These are phyloP conservation scores for Porcisia deanei DNA, from an alignment of 208 protist genomes.

Conservation along the genomic window DNA sequence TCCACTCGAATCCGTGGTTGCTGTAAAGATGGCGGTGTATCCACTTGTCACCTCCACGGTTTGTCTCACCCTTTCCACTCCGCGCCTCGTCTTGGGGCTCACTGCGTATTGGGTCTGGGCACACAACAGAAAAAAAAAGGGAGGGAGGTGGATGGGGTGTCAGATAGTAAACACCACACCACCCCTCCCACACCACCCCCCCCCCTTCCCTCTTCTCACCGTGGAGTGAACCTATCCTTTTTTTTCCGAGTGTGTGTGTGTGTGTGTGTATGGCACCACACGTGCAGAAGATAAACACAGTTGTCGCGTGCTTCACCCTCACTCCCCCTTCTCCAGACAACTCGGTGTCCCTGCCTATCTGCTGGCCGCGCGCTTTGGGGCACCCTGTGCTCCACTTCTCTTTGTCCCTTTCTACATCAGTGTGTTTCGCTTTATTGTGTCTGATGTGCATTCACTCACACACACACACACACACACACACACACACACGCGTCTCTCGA, in stretches of 20 bases:
- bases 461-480: neutral
- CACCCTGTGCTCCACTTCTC: no score
- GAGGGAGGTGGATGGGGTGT: neutral
- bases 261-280: neutral
- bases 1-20: neutral
- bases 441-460: neutral
- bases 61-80: no score
- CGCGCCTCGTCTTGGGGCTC: no score
- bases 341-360: no score
- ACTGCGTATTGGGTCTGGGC: neutral
- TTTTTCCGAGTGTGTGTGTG: neutral
- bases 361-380: no score
- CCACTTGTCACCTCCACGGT: no score
- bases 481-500: no score
- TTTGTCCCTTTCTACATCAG: no score
- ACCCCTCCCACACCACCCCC: neutral
- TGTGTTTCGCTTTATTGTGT: no score
- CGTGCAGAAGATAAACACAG: neutral
- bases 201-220: neutral
- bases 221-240: neutral
- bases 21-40: neutral
- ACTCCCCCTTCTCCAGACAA: neutral
- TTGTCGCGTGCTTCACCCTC: neutral
- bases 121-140: neutral
- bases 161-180: neutral